These are phyloP conservation scores for Exsudoporus frostii DNA, from an alignment of 768 basidiomycete species.

Conservation along the genomic window DNA sequence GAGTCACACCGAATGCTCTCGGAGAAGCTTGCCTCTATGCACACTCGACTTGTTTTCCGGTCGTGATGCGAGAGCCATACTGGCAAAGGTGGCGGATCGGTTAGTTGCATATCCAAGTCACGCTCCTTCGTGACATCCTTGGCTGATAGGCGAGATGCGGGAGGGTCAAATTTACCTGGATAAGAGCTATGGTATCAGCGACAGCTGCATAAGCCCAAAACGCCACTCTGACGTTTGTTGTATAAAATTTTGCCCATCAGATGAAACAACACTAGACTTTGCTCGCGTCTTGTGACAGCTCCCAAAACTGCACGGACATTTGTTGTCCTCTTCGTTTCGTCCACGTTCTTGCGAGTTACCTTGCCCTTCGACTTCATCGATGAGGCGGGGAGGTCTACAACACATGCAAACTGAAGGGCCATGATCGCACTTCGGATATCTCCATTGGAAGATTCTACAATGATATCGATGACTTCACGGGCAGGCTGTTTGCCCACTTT, in stretches of 20 bases:
- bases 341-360: conserved; percentile 32
- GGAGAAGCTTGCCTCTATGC: conserved; percentile 58
- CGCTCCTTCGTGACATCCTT: conserved; percentile 65
- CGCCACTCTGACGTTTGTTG: conserved; percentile 69
- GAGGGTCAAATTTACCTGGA: conserved; percentile 73
- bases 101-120: conserved; percentile 51
- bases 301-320: conserved; percentile 50
- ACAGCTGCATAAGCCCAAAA: neutral
- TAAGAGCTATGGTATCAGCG: conserved; percentile 2
- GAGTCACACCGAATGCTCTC: neutral
- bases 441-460: conserved; percentile 80
- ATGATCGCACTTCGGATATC: conserved; percentile 94
- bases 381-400: conserved; percentile 33
- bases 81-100: conserved; percentile 57
- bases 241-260: conserved; percentile 91
- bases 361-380: conserved; percentile 20
- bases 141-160: conserved; percentile 48
- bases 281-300: conserved; percentile 77
- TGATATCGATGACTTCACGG: conserved; percentile 66
- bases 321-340: conserved; percentile 14
- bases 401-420: conserved; percentile 83
- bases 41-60: conserved; percentile 67
- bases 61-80: conserved; percentile 55
- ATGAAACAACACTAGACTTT: conserved; percentile 86
- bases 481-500: conserved; percentile 40